A percentile compares a stretch with the other conserved stretches of the same genome.
Conservation (phyloP, 2,329 filamentous ascomycete genomes). For the Didymosphaeria variabile region DNA sequence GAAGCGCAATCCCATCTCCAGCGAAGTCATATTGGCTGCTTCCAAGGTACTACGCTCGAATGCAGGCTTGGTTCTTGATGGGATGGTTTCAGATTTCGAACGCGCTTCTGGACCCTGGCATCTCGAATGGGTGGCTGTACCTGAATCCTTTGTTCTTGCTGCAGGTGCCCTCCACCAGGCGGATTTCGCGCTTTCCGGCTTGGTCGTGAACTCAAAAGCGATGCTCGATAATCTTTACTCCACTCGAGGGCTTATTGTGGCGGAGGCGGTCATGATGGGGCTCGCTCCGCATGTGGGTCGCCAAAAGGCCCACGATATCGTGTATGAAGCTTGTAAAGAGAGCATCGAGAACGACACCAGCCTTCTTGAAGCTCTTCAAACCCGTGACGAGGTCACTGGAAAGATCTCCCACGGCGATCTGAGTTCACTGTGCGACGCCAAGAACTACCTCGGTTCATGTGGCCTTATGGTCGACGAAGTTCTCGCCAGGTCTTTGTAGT, state of each 20-base stretch:
- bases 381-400: constrained; percentile 52
- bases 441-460: constrained; percentile 55
- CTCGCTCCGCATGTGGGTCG: constrained; percentile 63
- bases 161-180: constrained; percentile 64
- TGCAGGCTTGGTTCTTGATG: constrained; percentile 62
- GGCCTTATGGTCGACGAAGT: constrained; percentile 48
- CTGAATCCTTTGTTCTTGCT: constrained; percentile 63
- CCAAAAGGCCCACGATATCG: constrained; percentile 64
- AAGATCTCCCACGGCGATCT: constrained; percentile 59
- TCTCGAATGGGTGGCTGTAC: constrained; percentile 66
- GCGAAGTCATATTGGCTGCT: constrained; percentile 64
- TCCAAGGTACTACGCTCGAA: constrained; percentile 64
- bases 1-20: constrained; percentile 67
- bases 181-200: constrained; percentile 61
- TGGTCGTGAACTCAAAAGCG: constrained; percentile 60
- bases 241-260: constrained; percentile 64
- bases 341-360: constrained; percentile 57
- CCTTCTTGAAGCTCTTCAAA: constrained; percentile 56
- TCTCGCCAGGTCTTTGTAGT: constrained; percentile 40
- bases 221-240: constrained; percentile 63
- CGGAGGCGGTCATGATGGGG: constrained; percentile 69
- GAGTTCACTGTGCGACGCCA: constrained; percentile 63
- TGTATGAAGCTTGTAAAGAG: constrained; percentile 64
- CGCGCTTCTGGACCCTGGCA: constrained; percentile 68
- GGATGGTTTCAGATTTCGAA: constrained; percentile 67